Evolutionary conservation across 495 filamentous ascomycete genomes (phyloP).

Genomic region (Endocarpon pusillum): DNA sequence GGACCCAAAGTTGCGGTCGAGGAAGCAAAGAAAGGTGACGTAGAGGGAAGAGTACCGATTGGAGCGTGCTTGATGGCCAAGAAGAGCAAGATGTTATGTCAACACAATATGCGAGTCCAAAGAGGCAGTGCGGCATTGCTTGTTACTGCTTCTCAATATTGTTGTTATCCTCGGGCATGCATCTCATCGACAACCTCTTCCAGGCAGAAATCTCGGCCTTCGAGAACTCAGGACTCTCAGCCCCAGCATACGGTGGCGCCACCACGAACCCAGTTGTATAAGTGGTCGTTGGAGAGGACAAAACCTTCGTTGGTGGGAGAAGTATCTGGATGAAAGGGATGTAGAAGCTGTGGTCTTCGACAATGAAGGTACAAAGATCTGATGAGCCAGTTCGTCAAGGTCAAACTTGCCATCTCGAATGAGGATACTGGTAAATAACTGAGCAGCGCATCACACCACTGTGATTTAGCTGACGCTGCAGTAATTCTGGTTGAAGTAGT

Average conservation of each 20-base stretch:
- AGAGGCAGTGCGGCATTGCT: conserved; percentile 59
- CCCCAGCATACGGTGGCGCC: conserved; percentile 48
- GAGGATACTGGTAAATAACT: conserved; percentile 10
- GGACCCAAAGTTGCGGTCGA: conserved; percentile 36
- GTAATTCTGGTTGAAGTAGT: background rate
- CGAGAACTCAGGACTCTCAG: conserved; percentile 60
- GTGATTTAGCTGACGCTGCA: conserved; percentile 1
- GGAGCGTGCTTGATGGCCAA: conserved; percentile 57
- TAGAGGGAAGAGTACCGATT: conserved; percentile 73
- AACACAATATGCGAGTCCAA: conserved; percentile 69
- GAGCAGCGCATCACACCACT: background rate
- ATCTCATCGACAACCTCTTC: background rate
- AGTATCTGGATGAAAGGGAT: conserved; percentile 49
- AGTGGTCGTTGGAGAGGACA: conserved; percentile 75
- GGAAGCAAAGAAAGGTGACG: conserved; percentile 47
- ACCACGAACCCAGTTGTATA: conserved; percentile 77
- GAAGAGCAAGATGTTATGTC: conserved; percentile 58
- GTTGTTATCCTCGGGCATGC: background rate
- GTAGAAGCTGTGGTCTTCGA: conserved; percentile 62
- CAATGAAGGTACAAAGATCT: conserved; percentile 46
- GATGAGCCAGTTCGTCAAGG: conserved; percentile 61
- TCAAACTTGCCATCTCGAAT: conserved; percentile 63
- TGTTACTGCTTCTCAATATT: conserved; percentile 28
- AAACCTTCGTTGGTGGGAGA: conserved; percentile 61
- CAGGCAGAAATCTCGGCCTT: conserved; percentile 71